A percentile compares a stretch with the other conserved stretches of the same genome.
These are phyloP conservation scores for Talaromyces stipitatus DNA, from an alignment of 495 filamentous ascomycete genomes.

Conservation along the genomic window DNA sequence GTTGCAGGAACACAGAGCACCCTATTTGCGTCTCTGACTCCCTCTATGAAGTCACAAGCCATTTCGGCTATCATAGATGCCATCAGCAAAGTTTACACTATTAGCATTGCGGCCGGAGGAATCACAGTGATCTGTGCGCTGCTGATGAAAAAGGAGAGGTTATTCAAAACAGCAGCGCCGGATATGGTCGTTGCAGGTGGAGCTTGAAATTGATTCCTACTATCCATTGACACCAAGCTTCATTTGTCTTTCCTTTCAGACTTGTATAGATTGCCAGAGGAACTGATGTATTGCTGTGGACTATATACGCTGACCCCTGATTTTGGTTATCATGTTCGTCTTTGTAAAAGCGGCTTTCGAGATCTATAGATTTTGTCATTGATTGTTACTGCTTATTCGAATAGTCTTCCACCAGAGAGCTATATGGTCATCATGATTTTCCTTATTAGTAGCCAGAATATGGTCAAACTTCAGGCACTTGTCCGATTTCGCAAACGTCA, in stretches of 20 bases:
- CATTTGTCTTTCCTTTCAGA: background rate
- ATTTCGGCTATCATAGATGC: constrained; percentile 14
- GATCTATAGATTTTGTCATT: background rate
- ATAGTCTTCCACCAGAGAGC: no score
- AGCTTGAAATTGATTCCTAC: background rate
- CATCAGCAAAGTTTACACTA: constrained; percentile 16
- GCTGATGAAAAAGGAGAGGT: constrained; percentile 15
- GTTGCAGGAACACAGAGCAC: constrained; percentile 5
- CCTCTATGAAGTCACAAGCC: background rate
- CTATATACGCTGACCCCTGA: background rate
- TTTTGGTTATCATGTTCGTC: background rate
- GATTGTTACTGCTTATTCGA: no score
- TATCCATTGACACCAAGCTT: background rate
- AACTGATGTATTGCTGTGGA: background rate
- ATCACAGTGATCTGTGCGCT: constrained; percentile 4
- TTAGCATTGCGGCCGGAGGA: constrained; percentile 12
- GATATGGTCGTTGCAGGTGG: background rate
- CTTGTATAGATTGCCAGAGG: background rate
- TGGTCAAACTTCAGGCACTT: no score
- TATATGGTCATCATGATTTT: no score
- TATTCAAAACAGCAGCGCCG: constrained; percentile 6
- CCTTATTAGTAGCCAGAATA: no score
- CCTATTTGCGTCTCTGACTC: constrained; percentile 7
- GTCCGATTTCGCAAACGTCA: no score
- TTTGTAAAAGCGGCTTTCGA: background rate